These are phyloP conservation scores for Sclerotinia glacialis DNA, from an alignment of 2,329 filamentous ascomycete genomes.

Conservation along the genomic window DNA sequence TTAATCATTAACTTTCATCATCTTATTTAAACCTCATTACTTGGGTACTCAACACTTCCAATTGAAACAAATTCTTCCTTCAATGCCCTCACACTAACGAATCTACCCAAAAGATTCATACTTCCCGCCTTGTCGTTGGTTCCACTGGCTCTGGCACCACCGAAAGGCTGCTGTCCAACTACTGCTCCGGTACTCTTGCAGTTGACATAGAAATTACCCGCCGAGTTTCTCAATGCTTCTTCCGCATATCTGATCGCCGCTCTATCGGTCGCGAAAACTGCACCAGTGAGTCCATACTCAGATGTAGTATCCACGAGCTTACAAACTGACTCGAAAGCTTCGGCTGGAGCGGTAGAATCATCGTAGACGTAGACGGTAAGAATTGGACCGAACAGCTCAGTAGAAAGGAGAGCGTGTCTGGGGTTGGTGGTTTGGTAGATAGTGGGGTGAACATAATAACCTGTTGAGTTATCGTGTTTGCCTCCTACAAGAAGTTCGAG, in stretches of 20 bases:
- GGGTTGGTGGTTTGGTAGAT: conserved; percentile 74
- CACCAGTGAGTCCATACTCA: conserved; percentile 75
- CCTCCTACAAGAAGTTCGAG: conserved; percentile 74
- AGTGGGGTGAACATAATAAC: conserved; percentile 82
- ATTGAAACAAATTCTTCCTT: conserved; percentile 73
- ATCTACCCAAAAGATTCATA: conserved; percentile 59
- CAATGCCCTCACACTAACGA: conserved; percentile 64
- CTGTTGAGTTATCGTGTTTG: conserved; percentile 71
- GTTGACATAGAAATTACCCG: conserved; percentile 84
- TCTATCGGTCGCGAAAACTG: conserved; percentile 70
- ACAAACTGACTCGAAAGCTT: conserved; percentile 58
- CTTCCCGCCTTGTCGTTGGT: conserved; percentile 74
- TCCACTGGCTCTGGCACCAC: conserved; percentile 63
- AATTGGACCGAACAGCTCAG: conserved; percentile 80
- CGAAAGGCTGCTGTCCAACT: conserved; percentile 71
- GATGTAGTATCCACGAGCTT: conserved; percentile 66
- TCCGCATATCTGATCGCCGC: conserved; percentile 65
- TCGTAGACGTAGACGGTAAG: conserved; percentile 75
- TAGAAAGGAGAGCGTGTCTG: conserved; percentile 68
- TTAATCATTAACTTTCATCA: neutral
- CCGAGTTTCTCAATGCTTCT: conserved; percentile 66
- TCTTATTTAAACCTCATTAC: conserved; percentile 53
- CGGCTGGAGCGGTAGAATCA: conserved; percentile 52
- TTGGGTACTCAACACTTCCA: conserved; percentile 64
- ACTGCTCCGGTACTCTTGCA: conserved; percentile 75